Evolutionary conservation across 2,329 filamentous ascomycete genomes (phyloP).

Genomic region (Calonectria ilicicola): DNA sequence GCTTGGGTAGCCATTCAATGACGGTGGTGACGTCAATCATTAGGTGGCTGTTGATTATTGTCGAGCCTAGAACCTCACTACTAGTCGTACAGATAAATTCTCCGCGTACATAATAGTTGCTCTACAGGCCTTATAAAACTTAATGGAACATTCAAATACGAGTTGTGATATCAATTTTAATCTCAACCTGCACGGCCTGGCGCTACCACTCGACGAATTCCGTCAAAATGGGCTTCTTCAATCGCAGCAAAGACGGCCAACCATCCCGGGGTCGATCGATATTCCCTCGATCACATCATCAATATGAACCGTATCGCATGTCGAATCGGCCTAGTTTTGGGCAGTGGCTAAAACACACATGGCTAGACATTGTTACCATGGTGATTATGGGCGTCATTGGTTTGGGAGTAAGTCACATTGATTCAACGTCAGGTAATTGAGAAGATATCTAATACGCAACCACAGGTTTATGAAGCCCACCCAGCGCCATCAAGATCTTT

Average conservation of each 20-base stretch:
- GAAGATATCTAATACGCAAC: background rate
- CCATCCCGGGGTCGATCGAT: background rate
- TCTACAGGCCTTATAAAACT: background rate
- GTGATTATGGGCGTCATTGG: slow-evolving; percentile 73
- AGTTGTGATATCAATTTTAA: background rate
- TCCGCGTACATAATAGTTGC: background rate
- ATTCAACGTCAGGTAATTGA: background rate
- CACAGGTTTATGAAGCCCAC: slow-evolving; percentile 70
- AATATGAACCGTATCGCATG: slow-evolving; percentile 54
- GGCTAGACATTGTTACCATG: slow-evolving; percentile 78
- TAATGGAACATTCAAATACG: background rate
- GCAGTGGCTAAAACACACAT: slow-evolving; percentile 76
- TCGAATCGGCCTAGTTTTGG: slow-evolving; percentile 70
- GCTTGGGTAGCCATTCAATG: background rate
- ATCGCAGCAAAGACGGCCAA: background rate
- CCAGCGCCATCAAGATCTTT: slow-evolving; percentile 78
- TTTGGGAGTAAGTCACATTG: slow-evolving; percentile 66
- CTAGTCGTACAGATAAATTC: background rate
- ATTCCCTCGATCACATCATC: background rate
- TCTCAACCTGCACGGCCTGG: background rate
- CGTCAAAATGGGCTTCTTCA: slow-evolving; percentile 8
- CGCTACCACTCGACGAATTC: background rate
- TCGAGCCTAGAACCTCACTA: background rate
- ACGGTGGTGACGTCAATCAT: slow-evolving; percentile 19
- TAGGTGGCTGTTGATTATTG: background rate